A percentile compares a stretch with the other conserved stretches of the same genome.
phyloP scores from a whole-genome alignment of 352 stramenopile genomes.

The Lagenidium giganteum region DNA sequence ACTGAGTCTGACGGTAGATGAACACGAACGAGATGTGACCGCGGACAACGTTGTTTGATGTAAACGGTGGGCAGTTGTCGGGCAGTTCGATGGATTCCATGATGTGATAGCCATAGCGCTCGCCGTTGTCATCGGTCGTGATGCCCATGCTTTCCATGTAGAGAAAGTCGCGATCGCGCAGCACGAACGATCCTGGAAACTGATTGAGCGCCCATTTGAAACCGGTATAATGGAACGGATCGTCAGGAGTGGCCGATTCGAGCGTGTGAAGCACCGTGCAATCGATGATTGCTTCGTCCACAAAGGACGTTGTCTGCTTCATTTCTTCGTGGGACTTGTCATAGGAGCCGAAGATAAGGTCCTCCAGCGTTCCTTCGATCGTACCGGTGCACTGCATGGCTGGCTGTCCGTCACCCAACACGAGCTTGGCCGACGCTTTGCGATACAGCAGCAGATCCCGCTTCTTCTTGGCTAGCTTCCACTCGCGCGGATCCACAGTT shows the following conservation, averaged over 20 bases:
- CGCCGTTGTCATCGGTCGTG: constrained; percentile 20
- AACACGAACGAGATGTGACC: constrained; percentile 23
- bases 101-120: constrained; percentile 35
- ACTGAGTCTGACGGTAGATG: no score
- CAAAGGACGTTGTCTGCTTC: constrained; percentile 28
- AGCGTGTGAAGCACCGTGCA: constrained; percentile 18
- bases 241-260: constrained; percentile 16
- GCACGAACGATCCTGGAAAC: constrained; percentile 18
- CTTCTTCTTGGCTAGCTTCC: no score
- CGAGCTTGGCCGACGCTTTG: no score
- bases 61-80: constrained; percentile 35
- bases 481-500: no score
- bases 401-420: constrained; percentile 20
- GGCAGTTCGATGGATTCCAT: constrained; percentile 41
- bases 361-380: constrained; percentile 43
- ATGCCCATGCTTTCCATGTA: constrained; percentile 45
- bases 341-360: constrained; percentile 46
- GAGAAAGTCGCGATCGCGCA: constrained; percentile 31
- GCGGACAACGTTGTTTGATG: constrained; percentile 30
- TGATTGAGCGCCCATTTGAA: constrained; percentile 21
- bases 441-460: no score
- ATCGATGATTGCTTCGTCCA: constrained; percentile 27
- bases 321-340: constrained; percentile 41
- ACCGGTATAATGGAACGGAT: constrained; percentile 30
- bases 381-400: constrained; percentile 34